Evolutionary conservation across 306 rosid species (phyloP).

Genomic region (Quercus rubra): DNA sequence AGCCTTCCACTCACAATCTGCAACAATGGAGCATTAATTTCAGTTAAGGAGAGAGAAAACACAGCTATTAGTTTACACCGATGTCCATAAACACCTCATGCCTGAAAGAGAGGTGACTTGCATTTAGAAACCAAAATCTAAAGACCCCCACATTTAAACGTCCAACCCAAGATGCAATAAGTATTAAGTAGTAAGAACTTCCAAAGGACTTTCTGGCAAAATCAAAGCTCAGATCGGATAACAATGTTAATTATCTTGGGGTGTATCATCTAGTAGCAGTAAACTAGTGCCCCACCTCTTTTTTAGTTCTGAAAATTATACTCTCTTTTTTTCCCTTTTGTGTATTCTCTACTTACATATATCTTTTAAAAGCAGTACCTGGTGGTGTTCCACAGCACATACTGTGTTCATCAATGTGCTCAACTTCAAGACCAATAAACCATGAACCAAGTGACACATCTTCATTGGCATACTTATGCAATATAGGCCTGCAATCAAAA

Average conservation of each 20-base stretch:
- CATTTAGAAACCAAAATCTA: neutral
- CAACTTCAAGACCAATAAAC: constrained; percentile 97
- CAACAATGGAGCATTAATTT: constrained; percentile 10
- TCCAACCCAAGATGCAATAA: neutral
- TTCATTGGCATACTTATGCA: constrained; percentile 97
- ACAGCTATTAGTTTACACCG: neutral
- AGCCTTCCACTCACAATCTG: constrained; percentile 99
- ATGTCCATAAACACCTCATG: neutral
- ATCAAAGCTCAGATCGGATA: neutral
- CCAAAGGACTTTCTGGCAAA: neutral
- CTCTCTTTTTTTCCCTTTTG: neutral
- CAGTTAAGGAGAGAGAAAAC: constrained; percentile 7
- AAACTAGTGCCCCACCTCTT: neutral
- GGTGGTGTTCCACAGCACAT: constrained; percentile 99
- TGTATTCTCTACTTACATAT: neutral
- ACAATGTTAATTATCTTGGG: neutral
- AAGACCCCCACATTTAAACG: neutral
- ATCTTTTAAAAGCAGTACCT: constrained; percentile 44
- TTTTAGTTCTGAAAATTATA: neutral
- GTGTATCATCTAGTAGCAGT: neutral
- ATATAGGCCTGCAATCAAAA: constrained; percentile 67
- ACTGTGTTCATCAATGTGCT: constrained; percentile 89
- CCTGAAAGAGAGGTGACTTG: neutral
- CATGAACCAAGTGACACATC: constrained; percentile 98
- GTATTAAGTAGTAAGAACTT: neutral